Percentiles rank a stretch among this genome's conserved stretches.
These are phyloP conservation scores for Russula earlei DNA, from an alignment of 768 basidiomycete genomes.

Conservation along the genomic window DNA sequence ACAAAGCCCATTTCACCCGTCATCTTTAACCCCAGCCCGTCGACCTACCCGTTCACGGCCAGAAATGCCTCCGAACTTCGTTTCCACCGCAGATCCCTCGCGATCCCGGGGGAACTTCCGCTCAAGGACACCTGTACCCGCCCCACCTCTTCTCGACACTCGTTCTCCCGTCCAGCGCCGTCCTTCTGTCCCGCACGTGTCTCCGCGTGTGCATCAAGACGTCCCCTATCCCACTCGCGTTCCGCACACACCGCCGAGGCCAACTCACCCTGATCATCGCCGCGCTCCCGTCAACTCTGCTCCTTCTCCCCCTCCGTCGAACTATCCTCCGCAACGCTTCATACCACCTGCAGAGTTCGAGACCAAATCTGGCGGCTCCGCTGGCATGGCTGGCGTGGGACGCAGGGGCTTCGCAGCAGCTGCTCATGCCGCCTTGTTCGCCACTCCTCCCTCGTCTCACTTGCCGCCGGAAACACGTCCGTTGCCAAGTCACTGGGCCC, in stretches of 20 bases:
- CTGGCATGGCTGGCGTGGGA: slow-evolving; percentile 89
- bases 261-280: background rate
- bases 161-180: background rate
- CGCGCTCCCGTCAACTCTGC: background rate
- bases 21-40: background rate
- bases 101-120: slow-evolving; percentile 12
- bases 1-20: background rate
- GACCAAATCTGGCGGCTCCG: slow-evolving; percentile 66
- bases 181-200: slow-evolving; percentile 4
- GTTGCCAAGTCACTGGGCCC: background rate
- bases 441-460: slow-evolving; percentile 16
- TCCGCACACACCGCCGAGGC: slow-evolving; percentile 2
- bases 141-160: slow-evolving; percentile 9
- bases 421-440: slow-evolving; percentile 51
- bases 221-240: background rate
- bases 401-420: slow-evolving; percentile 73
- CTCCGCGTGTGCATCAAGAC: background rate
- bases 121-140: slow-evolving; percentile 20
- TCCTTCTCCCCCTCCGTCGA: background rate
- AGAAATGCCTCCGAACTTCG: background rate
- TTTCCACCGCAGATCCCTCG: background rate
- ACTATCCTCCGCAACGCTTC: background rate
- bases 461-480: slow-evolving; percentile 1
- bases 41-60: background rate
- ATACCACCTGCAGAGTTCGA: slow-evolving; percentile 35